Evolutionary conservation across 352 stramenopile genomes (phyloP).

Genomic region (Phytophthora uliginosa): DNA sequence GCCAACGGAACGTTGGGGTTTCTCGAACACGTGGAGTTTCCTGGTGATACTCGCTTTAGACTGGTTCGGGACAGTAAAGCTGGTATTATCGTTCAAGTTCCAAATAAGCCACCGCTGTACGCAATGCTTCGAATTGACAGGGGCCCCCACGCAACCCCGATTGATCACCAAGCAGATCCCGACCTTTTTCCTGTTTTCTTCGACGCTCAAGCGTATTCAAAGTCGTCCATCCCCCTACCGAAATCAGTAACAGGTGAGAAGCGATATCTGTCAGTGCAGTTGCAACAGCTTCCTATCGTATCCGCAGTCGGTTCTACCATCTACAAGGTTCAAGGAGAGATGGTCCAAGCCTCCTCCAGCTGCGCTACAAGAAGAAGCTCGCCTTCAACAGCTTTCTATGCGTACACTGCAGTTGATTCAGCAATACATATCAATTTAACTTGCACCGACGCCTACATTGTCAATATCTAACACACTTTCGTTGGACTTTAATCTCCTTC

Average conservation of each 20-base stretch:
- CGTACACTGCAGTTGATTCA: no score
- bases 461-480: no score
- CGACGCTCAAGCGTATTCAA: slow-evolving; percentile 5
- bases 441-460: no score
- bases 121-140: neutral
- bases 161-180: neutral
- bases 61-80: neutral
- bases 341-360: no score
- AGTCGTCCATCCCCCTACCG: neutral
- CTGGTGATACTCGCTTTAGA: slow-evolving; percentile 1
- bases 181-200: slow-evolving; percentile 5
- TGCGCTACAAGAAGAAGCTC: no score
- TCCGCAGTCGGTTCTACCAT: slow-evolving; percentile 1
- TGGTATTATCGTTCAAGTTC: neutral
- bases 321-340: slow-evolving; percentile 7
- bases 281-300: slow-evolving; percentile 2
- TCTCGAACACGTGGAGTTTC: neutral
- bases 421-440: no score
- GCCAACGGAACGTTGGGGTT: slow-evolving; percentile 7
- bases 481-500: no score
- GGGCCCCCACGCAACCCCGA: neutral
- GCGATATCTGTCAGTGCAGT: neutral
- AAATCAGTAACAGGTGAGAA: neutral
- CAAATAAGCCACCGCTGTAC: neutral
- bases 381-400: no score